Conservation (phyloP, 768 basidiomycete genomes). For the Pisolithus orientalis region DNA sequence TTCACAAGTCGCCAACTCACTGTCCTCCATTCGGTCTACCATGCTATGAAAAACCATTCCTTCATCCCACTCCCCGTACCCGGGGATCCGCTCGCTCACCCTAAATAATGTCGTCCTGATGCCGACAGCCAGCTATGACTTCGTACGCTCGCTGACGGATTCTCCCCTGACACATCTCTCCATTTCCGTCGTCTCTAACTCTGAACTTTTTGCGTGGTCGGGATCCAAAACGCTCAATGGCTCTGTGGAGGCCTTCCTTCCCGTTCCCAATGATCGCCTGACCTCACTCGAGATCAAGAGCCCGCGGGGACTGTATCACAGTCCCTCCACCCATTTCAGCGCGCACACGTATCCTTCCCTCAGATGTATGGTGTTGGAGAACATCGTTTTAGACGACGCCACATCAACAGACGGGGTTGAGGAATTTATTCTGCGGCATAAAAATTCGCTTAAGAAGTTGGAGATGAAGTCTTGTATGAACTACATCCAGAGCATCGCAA, state of each 20-base stretch:
- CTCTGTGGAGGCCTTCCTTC: conserved; percentile 20
- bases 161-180: conserved; percentile 26
- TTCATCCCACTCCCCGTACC: conserved; percentile 1
- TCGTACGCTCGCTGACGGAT: conserved; percentile 18
- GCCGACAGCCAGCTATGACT: conserved; percentile 22
- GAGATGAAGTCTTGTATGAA: conserved; percentile 22
- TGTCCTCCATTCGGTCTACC: conserved; percentile 19
- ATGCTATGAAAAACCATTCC: conserved; percentile 10
- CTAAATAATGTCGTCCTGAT: conserved; percentile 22
- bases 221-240: conserved; percentile 25
- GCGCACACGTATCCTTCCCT: conserved; percentile 21
- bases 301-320: conserved; percentile 25
- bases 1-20: conserved; percentile 24
- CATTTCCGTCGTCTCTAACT: conserved; percentile 26
- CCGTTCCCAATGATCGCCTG: conserved; percentile 12
- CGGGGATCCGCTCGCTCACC: conserved; percentile 15
- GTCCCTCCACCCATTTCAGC: conserved; percentile 15
- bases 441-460: conserved; percentile 15
- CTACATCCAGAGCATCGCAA: conserved; percentile 12
- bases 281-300: conserved; percentile 21
- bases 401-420: conserved; percentile 18
- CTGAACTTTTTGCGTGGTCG: conserved; percentile 24
- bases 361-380: conserved; percentile 22
- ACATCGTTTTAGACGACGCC: conserved; percentile 22
- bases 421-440: conserved; percentile 27